A percentile compares a stretch with the other conserved stretches of the same genome.
Conservation (phyloP, 495 filamentous ascomycete genomes). For the Penicillium odoratum region DNA sequence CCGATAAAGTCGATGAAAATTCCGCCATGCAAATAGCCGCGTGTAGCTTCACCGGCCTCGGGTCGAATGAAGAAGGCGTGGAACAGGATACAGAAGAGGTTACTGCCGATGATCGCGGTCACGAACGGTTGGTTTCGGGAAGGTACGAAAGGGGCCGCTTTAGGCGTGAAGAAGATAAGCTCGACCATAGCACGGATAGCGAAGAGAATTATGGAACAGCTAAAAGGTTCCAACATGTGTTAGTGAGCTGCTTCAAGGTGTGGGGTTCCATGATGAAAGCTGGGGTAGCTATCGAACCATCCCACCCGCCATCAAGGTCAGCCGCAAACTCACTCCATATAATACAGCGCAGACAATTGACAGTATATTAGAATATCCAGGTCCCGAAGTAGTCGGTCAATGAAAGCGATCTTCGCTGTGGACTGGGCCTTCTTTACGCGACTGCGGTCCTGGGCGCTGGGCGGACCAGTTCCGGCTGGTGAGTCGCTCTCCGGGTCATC, state of each 20-base stretch:
- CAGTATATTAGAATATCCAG: constrained; percentile 81
- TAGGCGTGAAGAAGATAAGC: constrained; percentile 76
- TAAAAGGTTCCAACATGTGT: constrained; percentile 30
- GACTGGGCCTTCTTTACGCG: constrained; percentile 42
- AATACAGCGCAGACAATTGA: constrained; percentile 80
- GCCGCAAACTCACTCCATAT: constrained; percentile 71
- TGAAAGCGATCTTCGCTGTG: constrained; percentile 53
- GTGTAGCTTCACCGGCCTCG: constrained; percentile 68
- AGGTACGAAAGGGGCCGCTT: constrained; percentile 66
- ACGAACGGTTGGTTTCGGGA: constrained; percentile 63
- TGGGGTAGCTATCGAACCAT: not conserved
- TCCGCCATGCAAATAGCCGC: constrained; percentile 83
- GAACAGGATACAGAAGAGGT: constrained; percentile 69
- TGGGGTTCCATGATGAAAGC: not conserved
- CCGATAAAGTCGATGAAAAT: constrained; percentile 87
- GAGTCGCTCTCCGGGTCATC: constrained; percentile 20
- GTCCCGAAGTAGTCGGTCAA: constrained; percentile 68
- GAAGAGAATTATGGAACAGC: constrained; percentile 76
- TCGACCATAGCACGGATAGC: constrained; percentile 69
- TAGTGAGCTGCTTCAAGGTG: constrained; percentile 8
- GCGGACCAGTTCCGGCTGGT: not conserved
- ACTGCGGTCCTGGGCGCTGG: constrained; percentile 29
- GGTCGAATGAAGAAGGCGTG: constrained; percentile 65
- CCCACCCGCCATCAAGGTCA: not conserved
- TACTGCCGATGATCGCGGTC: constrained; percentile 67